Base-by-base conservation (phyloP, 768 basidiomycete species). In the Suillus fuscotomentosus region DNA sequence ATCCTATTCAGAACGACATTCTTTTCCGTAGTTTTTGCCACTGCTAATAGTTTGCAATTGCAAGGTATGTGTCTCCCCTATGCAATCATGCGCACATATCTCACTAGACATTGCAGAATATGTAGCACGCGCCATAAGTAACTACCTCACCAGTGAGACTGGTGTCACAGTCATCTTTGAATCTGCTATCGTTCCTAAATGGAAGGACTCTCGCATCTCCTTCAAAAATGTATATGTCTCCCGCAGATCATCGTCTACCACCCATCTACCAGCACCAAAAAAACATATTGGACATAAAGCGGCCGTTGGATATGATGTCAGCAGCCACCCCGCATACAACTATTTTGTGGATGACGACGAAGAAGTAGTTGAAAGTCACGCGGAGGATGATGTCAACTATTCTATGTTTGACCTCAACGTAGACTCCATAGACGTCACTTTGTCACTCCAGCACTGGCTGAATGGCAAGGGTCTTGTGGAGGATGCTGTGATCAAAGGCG, bases 211-310 rank as follows among this genome's bases (percentile, higher is more conserved):
- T 11, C 89, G 91, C 15, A 90, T 99, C 61, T 95, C 95, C 0
- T 97, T 99, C 84, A 94, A 94, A 74, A 97, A 98, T 69, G 96
- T 99, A 51, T 99, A 92, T 70, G 82, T 99, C 54, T 96, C 95
- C 27, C 88, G 94, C 11, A 84, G 94, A 6, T 91, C 93, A 3
- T 66, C 70, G 38, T 65, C 73, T 11, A 66, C 69, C 6, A 38
- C 70, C 10, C 61, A 67, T 15, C 43, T 62, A 6, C 48, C 66
- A 41, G 70, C 66, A 22, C 69, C 69, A 64, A 70, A 41, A 10
- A 72, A 67, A 17, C 69, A 62, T n/a, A 41, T 76, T 17, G 84
- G 77, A 38, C 85, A 90, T 65, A 77, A 80, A 66, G 83, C 85
- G 1, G 90, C 88, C 1, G 79, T 86, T 13, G 88, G 89, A 3